Percentiles rank a stretch among this genome's conserved stretches.
phyloP scores from a whole-genome alignment of 441 rosid species.

The Jatropha podagrica region DNA sequence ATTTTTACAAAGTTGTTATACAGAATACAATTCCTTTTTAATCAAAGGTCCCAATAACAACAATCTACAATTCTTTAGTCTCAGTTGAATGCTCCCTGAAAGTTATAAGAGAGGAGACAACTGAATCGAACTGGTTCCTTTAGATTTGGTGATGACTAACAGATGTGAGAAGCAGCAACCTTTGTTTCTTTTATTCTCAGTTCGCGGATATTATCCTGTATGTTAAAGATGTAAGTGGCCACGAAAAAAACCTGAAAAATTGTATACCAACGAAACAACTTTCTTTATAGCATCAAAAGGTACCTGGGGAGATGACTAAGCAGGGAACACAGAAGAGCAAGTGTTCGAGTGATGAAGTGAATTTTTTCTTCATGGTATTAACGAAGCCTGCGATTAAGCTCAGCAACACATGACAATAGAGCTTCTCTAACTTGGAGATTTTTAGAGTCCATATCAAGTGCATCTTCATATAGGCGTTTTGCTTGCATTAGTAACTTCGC shows the following conservation, averaged over 20 bases:
- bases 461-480: slow-evolving; percentile 65
- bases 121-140: background rate
- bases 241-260: no score
- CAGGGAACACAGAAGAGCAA: background rate
- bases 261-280: no score
- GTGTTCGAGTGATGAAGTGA: background rate
- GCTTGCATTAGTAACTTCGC: slow-evolving; percentile 64
- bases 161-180: no score
- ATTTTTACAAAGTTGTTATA: background rate
- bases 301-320: background rate
- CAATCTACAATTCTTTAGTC: background rate
- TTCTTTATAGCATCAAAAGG: no score
- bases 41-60: background rate
- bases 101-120: background rate
- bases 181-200: background rate
- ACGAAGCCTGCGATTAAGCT: slow-evolving; percentile 41
- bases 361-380: background rate
- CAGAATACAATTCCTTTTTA: background rate
- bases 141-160: background rate
- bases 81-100: background rate
- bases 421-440: slow-evolving; percentile 57
- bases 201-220: background rate
- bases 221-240: no score
- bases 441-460: slow-evolving; percentile 54
- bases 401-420: slow-evolving; percentile 50